phyloP scores from a whole-genome alignment of 2,329 filamentous ascomycete genomes.

The Amesomyces nigricolor region DNA sequence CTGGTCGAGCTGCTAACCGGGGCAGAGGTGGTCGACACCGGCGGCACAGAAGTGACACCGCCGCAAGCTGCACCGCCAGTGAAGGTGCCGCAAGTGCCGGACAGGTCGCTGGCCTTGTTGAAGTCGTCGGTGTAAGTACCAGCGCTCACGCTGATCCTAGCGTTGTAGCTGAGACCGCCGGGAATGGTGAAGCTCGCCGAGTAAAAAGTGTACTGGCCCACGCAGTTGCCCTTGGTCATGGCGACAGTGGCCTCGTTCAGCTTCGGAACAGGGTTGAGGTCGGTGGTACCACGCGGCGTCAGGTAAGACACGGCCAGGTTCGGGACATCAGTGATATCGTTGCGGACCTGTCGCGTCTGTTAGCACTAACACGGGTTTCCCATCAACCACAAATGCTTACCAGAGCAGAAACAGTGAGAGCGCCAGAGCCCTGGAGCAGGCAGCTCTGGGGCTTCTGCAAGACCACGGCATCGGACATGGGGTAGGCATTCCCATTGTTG shows the following conservation, averaged over 20 bases:
- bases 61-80: constrained; percentile 31
- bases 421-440: constrained; percentile 39
- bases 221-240: constrained; percentile 40
- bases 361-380: not conserved
- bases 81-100: constrained; percentile 40
- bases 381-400: constrained; percentile 5
- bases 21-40: constrained; percentile 15
- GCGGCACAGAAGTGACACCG: constrained; percentile 15
- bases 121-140: constrained; percentile 43
- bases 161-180: constrained; percentile 40
- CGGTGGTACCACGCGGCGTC: constrained; percentile 29
- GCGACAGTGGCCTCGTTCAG: constrained; percentile 35
- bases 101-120: constrained; percentile 42
- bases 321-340: constrained; percentile 39
- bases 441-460: constrained; percentile 55
- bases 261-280: constrained; percentile 39
- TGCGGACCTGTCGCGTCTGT: constrained; percentile 35
- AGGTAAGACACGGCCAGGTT: constrained; percentile 42
- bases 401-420: constrained; percentile 42
- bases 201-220: constrained; percentile 46
- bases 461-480: constrained; percentile 49
- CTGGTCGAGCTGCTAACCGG: constrained; percentile 11
- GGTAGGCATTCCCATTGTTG: constrained; percentile 54
- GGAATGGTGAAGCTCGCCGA: constrained; percentile 38
- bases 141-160: constrained; percentile 42